Evolutionary conservation across 306 rosid genomes (phyloP), one percentile per base, ranked within the genome.

Genomic region (Notholithocarpus densiflorus): DNA sequence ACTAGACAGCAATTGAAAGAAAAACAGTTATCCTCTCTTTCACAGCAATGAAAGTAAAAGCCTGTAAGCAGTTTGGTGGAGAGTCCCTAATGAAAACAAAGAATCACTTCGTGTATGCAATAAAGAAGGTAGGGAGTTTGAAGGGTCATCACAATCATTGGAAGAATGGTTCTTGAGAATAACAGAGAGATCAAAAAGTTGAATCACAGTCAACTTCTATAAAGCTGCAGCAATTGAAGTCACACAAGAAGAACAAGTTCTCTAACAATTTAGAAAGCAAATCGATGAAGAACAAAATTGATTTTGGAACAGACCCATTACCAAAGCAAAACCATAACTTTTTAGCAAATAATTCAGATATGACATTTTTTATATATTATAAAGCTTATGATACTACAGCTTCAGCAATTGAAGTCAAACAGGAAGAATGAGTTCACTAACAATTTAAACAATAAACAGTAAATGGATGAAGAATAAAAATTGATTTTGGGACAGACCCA

Each of bases 11-110:
- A 31, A 51, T 83, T 26, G 64, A 57, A 68, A 57, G 9, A 82
- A 55, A 71, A 53, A 34, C 59, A 29, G 62, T 40, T 62, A 51
- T 45, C 54, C 70, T 74, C 52, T 78, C 76, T 75, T 86, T 71
- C 91, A 45, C 72, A 94, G 93, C 98, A 92, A 83, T 74, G 97
- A 94, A 68, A 94, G 94, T 15, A 97, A 92, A 77, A 94, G 94
- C 79, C 95, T 89, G 85, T 94, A 97, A 65, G 98, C 98, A 72
- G 87, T 89, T 82, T 97, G 93, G 81, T 90, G 86, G 64, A 94
- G 94, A 75, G 93, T 90, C 79, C 97, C 97, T 84, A 94, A 84
- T 5, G 98, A 92, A 85, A 85, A 87, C 76, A 92, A 81, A 69
- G 98, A 92, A 79, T 94, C 97, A 83, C 90, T 91, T 87, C 96